Percentiles rank a stretch among this genome's conserved stretches.
Conservation (phyloP, 1,284 basidiomycete genomes). For the Chondrostereum purpureum region DNA sequence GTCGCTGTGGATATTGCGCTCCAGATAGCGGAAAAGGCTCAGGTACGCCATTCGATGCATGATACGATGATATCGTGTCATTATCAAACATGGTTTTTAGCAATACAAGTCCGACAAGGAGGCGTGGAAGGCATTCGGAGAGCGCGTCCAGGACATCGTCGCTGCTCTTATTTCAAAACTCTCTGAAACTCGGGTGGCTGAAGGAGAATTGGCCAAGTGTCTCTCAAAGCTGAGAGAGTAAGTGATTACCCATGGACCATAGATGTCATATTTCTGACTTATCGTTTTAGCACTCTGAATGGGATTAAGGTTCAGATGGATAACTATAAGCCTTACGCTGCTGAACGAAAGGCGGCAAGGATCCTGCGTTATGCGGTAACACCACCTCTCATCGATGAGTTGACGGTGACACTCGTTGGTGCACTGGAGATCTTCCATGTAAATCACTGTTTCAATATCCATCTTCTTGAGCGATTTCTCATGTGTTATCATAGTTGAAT, state of each 20-base stretch:
- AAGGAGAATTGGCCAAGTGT: background rate
- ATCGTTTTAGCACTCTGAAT: background rate
- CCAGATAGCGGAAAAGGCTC: background rate
- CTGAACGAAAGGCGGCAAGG: conserved; percentile 19
- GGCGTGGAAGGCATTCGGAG: background rate
- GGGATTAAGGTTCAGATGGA: background rate
- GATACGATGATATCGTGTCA: too few relatives aligned
- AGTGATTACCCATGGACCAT: background rate
- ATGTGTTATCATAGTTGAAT: background rate
- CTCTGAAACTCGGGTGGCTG: background rate
- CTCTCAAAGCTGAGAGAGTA: background rate
- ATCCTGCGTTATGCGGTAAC: background rate
- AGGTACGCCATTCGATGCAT: background rate
- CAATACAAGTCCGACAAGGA: background rate
- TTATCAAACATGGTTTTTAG: background rate
- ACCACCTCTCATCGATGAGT: background rate
- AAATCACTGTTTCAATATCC: background rate
- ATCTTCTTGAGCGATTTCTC: background rate
- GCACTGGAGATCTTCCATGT: background rate
- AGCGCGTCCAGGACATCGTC: background rate
- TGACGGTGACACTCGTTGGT: background rate
- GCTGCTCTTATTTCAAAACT: background rate
- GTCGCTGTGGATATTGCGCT: background rate
- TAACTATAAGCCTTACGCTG: background rate
- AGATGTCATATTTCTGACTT: background rate